Evolutionary conservation across 768 basidiomycete species (phyloP).

Genomic region (Kwoniella heveanensis): DNA sequence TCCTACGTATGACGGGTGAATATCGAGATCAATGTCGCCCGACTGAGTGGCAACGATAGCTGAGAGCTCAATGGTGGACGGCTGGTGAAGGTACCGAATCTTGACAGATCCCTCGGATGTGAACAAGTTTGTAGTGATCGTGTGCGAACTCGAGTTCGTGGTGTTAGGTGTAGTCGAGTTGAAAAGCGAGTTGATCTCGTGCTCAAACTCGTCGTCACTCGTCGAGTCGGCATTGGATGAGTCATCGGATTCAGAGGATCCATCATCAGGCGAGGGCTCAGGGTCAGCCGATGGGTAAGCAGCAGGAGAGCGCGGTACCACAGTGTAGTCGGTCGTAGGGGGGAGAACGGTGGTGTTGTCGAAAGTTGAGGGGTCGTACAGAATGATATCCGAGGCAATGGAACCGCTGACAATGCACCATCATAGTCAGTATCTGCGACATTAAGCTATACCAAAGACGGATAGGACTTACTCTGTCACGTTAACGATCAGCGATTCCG

Average conservation of each 20-base stretch:
- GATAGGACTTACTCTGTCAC: constrained; percentile 45
- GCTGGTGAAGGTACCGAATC: constrained; percentile 44
- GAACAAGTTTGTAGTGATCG: constrained; percentile 40
- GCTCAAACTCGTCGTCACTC: constrained; percentile 6
- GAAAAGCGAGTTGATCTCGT: constrained; percentile 10
- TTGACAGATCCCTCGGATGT: constrained; percentile 45
- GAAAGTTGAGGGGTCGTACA: constrained; percentile 20
- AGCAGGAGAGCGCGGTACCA: constrained; percentile 1
- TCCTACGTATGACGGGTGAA: constrained; percentile 50
- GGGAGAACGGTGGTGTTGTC: constrained; percentile 4
- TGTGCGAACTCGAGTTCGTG: constrained; percentile 10
- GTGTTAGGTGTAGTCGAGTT: constrained; percentile 1
- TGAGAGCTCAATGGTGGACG: constrained; percentile 35
- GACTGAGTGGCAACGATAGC: constrained; percentile 32
- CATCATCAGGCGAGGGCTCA: not conserved
- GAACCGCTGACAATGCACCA: constrained; percentile 15
- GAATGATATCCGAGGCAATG: constrained; percentile 32
- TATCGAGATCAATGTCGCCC: constrained; percentile 41
- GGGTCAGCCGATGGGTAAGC: constrained; percentile 4
- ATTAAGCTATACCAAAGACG: not conserved
- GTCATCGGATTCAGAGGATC: not conserved
- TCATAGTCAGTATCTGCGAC: not conserved
- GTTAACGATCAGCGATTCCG: constrained; percentile 44
- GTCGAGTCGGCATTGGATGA: not conserved
- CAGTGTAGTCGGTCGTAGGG: constrained; percentile 11